These are phyloP conservation scores for Vaucheria bursata DNA, from an alignment of 352 stramenopile genomes.

Conservation along the genomic window DNA sequence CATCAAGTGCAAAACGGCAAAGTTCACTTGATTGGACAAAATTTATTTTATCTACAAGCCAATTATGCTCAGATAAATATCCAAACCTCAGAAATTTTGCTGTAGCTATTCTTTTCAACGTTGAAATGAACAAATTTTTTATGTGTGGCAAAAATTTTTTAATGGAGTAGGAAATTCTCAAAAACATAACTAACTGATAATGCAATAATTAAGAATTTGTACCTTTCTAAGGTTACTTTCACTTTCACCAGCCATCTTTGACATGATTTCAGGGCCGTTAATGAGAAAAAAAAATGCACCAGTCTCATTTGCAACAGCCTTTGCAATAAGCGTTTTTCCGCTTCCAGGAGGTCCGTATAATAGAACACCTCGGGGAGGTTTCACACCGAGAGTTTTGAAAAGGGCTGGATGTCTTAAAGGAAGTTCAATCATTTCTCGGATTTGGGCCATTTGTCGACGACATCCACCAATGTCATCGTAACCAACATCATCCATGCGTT, in stretches of 20 bases:
- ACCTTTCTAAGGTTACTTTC: constrained; percentile 68
- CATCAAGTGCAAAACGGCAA: too few species aligned
- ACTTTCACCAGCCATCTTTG: constrained; percentile 86
- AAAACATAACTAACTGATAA: too few species aligned
- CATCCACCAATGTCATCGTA: constrained; percentile 99
- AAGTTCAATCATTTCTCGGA: constrained; percentile 23
- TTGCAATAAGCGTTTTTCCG: constrained; percentile 97
- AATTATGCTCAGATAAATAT: too few species aligned
- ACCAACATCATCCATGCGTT: constrained; percentile 95
- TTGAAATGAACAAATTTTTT: too few species aligned
- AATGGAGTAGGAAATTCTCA: too few species aligned
- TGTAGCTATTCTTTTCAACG: too few species aligned
- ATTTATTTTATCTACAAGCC: too few species aligned
- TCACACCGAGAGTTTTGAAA: constrained; percentile 98
- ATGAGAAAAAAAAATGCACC: constrained; percentile 99
- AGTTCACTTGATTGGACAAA: too few species aligned
- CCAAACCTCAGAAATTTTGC: too few species aligned
- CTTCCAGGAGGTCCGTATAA: constrained; percentile 94
- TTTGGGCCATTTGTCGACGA: constrained; percentile 41
- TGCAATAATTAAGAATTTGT: too few species aligned
- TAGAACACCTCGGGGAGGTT: constrained; percentile 96
- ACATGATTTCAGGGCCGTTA: constrained; percentile 99
- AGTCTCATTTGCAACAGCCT: constrained; percentile 96
- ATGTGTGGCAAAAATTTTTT: too few species aligned
- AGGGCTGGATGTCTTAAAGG: constrained; percentile 53